A percentile compares a stretch with the other conserved stretches of the same genome.
Evolutionary conservation across 768 basidiomycete species (phyloP).

Genomic region (Termitomyces sp.): DNA sequence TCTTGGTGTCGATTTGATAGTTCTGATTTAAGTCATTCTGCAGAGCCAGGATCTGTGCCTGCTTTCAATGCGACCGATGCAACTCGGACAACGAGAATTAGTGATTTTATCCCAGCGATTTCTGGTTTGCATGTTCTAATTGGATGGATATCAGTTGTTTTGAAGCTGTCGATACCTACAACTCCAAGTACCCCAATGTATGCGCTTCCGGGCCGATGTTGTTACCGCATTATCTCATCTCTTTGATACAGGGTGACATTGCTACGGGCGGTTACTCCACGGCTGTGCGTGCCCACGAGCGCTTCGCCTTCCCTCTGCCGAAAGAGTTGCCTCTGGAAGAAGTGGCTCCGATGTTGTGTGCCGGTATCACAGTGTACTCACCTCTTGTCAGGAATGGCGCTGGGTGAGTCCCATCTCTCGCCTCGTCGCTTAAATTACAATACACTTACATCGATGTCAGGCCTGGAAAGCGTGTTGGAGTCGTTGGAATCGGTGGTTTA

Average conservation of each 20-base stretch:
- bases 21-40: conserved; percentile 7
- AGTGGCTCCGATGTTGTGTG: conserved; percentile 65
- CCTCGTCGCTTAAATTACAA: neutral
- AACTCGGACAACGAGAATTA: conserved; percentile 53
- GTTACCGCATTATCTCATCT: neutral
- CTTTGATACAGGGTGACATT: conserved; percentile 28
- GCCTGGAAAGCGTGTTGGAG: conserved; percentile 61
- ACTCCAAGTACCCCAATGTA: conserved; percentile 35
- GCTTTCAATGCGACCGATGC: conserved; percentile 46
- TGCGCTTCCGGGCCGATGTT: neutral
- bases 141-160: no score
- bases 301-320: conserved; percentile 60
- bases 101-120: no score
- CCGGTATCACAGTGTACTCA: conserved; percentile 60
- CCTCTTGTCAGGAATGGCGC: conserved; percentile 51
- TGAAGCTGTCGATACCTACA: conserved; percentile 38
- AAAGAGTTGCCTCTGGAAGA: conserved; percentile 45
- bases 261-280: conserved; percentile 48
- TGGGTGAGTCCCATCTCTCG: conserved; percentile 18
- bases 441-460: conserved; percentile 23
- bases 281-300: conserved; percentile 42
- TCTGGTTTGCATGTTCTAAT: neutral
- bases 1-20: neutral
- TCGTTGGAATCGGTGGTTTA: conserved; percentile 65
- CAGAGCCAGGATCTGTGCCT: conserved; percentile 47